phyloP scores from a whole-genome alignment of 768 basidiomycete species.

The Floccularia luteovirens region DNA sequence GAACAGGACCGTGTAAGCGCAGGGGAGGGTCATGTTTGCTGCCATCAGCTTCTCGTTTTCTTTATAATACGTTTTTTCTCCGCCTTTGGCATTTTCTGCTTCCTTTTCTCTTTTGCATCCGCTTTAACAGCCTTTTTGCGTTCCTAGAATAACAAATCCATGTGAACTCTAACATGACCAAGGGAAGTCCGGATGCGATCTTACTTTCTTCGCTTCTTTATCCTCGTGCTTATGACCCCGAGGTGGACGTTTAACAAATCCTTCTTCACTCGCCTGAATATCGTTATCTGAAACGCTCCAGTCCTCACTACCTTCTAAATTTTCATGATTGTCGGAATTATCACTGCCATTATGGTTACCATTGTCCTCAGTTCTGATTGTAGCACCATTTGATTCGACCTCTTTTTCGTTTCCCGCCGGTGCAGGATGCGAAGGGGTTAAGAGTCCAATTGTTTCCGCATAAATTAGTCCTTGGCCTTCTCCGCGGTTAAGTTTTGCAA shows the following conservation, averaged over 20 bases:
- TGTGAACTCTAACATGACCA: neutral
- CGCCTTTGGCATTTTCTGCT: constrained; percentile 91
- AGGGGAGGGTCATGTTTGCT: too few relatives aligned
- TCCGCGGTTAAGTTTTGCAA: constrained; percentile 64
- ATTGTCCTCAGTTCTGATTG: constrained; percentile 12
- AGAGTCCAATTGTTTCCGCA: constrained; percentile 76
- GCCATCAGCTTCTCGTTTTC: constrained; percentile 24
- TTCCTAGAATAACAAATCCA: constrained; percentile 44
- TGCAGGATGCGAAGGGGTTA: constrained; percentile 28
- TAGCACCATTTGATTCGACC: constrained; percentile 6
- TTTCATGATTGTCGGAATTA: constrained; percentile 17
- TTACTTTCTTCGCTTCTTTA: constrained; percentile 82
- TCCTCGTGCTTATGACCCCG: constrained; percentile 93
- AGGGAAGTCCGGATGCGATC: constrained; percentile 5
- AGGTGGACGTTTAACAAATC: constrained; percentile 47
- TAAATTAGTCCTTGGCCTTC: constrained; percentile 77
- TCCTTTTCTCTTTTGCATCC: constrained; percentile 81
- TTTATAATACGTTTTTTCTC: constrained; percentile 90
- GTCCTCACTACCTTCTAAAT: constrained; percentile 22
- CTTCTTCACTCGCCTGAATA: constrained; percentile 26
- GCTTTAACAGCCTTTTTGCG: constrained; percentile 87
- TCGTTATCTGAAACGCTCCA: constrained; percentile 26
- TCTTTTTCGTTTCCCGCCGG: neutral
- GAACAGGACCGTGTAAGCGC: too few relatives aligned
- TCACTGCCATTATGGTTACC: constrained; percentile 15